Conservation (phyloP, 768 basidiomycete genomes). For the Dacryopinax primogenitus region DNA sequence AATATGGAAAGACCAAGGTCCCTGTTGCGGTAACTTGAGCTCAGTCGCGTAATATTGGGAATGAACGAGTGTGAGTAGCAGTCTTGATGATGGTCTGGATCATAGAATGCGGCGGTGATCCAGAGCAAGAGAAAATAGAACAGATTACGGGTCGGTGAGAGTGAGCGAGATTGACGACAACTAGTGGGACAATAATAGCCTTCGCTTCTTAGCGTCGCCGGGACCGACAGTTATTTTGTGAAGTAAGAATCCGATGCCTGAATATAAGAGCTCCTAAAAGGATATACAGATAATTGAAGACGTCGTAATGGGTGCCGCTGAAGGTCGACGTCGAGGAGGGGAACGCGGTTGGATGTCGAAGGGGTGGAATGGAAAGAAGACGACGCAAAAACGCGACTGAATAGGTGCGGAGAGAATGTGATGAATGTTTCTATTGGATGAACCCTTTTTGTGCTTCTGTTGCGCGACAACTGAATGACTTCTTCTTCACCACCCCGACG, state of each 20-base stretch:
- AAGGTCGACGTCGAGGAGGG: background rate
- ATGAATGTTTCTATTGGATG: background rate
- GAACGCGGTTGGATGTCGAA: background rate
- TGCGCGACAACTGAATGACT: background rate
- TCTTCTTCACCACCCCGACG: background rate
- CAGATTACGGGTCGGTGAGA: background rate
- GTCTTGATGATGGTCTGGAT: background rate
- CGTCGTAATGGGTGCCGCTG: background rate
- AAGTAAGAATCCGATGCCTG: background rate
- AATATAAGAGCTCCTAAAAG: background rate
- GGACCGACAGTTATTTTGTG: background rate
- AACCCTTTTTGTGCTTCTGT: background rate
- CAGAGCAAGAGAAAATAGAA: background rate
- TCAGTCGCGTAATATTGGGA: background rate
- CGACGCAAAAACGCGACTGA: conserved; percentile 8
- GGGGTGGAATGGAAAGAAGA: background rate
- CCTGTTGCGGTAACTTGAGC: too few species aligned
- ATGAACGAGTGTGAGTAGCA: background rate
- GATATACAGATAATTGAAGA: background rate
- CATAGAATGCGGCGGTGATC: background rate
- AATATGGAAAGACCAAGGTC: background rate
- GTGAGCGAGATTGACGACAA: background rate
- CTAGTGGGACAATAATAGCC: too few species aligned
- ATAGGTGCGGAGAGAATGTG: background rate
- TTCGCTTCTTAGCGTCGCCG: too few species aligned